Conservation (phyloP, 2,329 filamentous ascomycete genomes). For the Hypoxylon sp. region DNA sequence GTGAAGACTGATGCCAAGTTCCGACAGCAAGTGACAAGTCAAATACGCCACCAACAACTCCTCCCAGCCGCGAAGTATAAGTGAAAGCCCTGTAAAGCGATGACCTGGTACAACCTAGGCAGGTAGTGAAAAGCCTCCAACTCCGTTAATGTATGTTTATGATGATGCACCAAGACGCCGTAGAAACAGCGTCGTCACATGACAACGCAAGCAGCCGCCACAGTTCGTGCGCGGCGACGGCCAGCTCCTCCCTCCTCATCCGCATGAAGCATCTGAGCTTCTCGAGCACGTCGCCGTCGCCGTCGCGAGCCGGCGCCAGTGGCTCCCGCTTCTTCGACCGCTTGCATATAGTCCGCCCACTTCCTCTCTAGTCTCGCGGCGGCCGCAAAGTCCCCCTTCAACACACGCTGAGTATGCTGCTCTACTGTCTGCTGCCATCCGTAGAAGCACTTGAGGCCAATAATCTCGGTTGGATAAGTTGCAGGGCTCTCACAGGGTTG, state of each 20-base stretch:
- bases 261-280: slow-evolving; percentile 83
- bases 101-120: slow-evolving; percentile 15
- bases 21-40: slow-evolving; percentile 3
- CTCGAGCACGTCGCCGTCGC: slow-evolving; percentile 80
- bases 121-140: slow-evolving; percentile 19
- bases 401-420: slow-evolving; percentile 88
- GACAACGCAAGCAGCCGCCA: slow-evolving; percentile 67
- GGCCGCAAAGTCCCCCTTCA: slow-evolving; percentile 79
- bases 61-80: slow-evolving; percentile 14
- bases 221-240: slow-evolving; percentile 73
- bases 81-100: slow-evolving; percentile 20
- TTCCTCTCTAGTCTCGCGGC: slow-evolving; percentile 87
- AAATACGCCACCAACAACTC: slow-evolving; percentile 18
- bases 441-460: slow-evolving; percentile 92
- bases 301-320: slow-evolving; percentile 75
- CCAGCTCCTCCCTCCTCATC: slow-evolving; percentile 80
- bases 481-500: slow-evolving; percentile 58
- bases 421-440: slow-evolving; percentile 95
- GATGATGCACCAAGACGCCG: slow-evolving; percentile 33
- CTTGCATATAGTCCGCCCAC: slow-evolving; percentile 96
- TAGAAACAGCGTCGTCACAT: slow-evolving; percentile 66
- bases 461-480: slow-evolving; percentile 80
- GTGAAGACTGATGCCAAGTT: slow-evolving; percentile 8
- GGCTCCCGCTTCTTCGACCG: slow-evolving; percentile 83
- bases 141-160: slow-evolving; percentile 24